phyloP scores from a whole-genome alignment of 202 grass and related monocot genomes.

The Zizania palustris region DNA sequence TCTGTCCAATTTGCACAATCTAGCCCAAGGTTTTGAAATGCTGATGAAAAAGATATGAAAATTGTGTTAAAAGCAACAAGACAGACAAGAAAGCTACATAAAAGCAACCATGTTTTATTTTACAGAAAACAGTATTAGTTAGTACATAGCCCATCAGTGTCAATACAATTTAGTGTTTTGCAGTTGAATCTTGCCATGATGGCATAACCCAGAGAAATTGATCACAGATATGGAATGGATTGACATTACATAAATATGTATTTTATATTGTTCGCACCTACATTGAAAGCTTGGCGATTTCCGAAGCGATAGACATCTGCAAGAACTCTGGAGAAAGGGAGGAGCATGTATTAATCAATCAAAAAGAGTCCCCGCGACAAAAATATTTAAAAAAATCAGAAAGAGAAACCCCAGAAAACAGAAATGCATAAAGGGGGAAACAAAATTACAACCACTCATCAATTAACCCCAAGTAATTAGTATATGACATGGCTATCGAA shows the following conservation, averaged over 20 bases:
- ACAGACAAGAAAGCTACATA: constrained; percentile 12
- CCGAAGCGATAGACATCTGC: constrained; percentile 83
- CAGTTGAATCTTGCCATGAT: neutral
- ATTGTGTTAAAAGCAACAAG: constrained; percentile 23
- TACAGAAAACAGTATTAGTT: neutral
- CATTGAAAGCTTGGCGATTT: constrained; percentile 85
- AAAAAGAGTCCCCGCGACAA: neutral
- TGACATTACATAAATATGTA: constrained; percentile 16
- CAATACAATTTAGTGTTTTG: constrained; percentile 5
- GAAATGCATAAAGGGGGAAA: neutral
- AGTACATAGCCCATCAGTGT: neutral
- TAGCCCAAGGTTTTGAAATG: constrained; percentile 87
- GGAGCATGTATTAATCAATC: neutral
- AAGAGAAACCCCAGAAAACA: neutral
- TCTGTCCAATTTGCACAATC: constrained; percentile 98
- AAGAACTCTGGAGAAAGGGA: constrained; percentile 71
- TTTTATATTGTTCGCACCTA: constrained; percentile 64
- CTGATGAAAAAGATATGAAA: constrained; percentile 47
- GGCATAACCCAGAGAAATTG: neutral
- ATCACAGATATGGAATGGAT: neutral
- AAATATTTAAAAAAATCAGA: neutral
- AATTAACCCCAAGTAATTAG: neutral
- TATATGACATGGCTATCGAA: neutral
- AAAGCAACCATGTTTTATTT: neutral
- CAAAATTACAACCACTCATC: neutral